Base-by-base conservation (phyloP, 768 basidiomycete genomes). In the Infundibulicybe gibba region DNA sequence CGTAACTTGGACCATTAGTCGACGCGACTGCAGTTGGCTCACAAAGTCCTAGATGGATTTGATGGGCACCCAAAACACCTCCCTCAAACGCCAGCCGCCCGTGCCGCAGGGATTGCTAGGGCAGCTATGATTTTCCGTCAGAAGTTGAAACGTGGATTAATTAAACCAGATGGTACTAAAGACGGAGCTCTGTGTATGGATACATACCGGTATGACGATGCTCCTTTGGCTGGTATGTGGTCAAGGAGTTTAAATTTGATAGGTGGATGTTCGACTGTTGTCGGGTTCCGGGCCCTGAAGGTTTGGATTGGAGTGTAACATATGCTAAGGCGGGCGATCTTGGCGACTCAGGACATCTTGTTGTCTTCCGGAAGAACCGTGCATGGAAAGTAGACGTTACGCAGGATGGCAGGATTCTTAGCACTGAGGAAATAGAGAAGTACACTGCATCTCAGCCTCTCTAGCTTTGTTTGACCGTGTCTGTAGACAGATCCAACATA, bases 231-330 rank as follows among this genome's bases (percentile, higher is more conserved):
- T 30, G n/a, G 47, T 5, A 41, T 32, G 34, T 3, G 35, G 35
- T n/a, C 35, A 38, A 38, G 39, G 30, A 14, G 15, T 1, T 19
- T n/a, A n/a, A 19, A 30, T 33, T 33, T 34, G 32, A 25, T 35
- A 89, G 88, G 42, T 93, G 90, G 90, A 91, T 93, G 90, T 93
- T 93, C 54, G 90, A 93, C 61, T 90, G 89, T 61, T 89, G 81
- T 52, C 86, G 90, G 46, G 71, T 93, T 15, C 90, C 90, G 2
- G 86, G 87, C 1, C 63, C 70, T 9, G 75, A 85, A 39, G 85
- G 87, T 14, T 65, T 81, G 3, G 94, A 97, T 61, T 89, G 89
- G 80, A 81, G 83, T 51, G 67, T 83, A 15, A 80, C 83, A 13
- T 79, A 88, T 52, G 82, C 88, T 0, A 68, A 77, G 43, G 61